These are phyloP conservation scores for Murraya koenigii DNA, from an alignment of 345 rosid species.

Conservation along the genomic window DNA sequence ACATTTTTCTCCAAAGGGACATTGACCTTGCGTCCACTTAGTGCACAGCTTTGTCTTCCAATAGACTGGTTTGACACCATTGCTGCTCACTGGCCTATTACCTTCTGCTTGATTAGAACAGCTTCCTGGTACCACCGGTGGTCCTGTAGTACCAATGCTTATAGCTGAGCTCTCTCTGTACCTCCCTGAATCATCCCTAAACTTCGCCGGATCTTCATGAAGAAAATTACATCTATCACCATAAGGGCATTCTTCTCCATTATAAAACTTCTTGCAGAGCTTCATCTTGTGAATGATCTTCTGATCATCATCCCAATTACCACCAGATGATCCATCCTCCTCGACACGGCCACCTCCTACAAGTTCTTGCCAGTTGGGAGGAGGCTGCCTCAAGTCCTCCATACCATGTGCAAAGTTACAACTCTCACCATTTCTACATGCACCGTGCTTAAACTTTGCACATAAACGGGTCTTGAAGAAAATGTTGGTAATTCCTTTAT, in stretches of 20 bases:
- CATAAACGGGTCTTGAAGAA: conserved; percentile 91
- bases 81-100: conserved; percentile 39
- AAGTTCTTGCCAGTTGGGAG: conserved; percentile 93
- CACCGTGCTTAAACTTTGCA: conserved; percentile 60
- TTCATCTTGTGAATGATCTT: conserved; percentile 90
- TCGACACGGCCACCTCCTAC: conserved; percentile 62
- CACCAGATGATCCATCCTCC: conserved; percentile 46
- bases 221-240: conserved; percentile 93
- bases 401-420: conserved; percentile 94
- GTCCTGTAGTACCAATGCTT: conserved; percentile 55
- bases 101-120: conserved; percentile 42
- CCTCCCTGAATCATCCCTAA: conserved; percentile 67
- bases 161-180: conserved; percentile 77
- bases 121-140: conserved; percentile 32
- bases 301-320: conserved; percentile 85
- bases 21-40: conserved; percentile 75
- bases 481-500: conserved; percentile 68
- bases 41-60: conserved; percentile 92
- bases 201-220: conserved; percentile 80
- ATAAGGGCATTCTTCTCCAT: conserved; percentile 92
- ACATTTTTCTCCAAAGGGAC: conserved; percentile 90
- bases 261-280: conserved; percentile 91
- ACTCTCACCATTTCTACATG: conserved; percentile 84
- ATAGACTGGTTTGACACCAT: conserved; percentile 53
- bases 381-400: conserved; percentile 90